Conservation (phyloP, 345 rosid species). For the Melaleuca alternifolia region DNA sequence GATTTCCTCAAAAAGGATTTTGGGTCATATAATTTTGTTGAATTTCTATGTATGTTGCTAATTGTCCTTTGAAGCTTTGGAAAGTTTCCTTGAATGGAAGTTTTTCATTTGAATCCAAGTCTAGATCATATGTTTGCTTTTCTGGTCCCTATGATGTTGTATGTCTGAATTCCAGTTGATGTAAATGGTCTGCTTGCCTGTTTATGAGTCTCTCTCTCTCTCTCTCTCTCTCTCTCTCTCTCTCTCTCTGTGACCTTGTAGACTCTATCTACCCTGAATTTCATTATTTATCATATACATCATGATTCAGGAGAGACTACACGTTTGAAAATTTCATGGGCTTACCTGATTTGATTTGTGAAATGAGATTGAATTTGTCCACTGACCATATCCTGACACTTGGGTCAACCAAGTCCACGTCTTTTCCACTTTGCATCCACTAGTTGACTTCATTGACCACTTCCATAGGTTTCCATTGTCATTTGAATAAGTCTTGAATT, state of each 20-base stretch:
- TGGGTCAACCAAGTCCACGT: background rate
- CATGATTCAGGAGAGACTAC: background rate
- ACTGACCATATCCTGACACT: background rate
- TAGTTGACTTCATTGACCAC: background rate
- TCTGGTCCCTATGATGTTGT: background rate
- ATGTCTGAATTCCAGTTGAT: conserved; percentile 3
- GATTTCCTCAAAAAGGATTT: background rate
- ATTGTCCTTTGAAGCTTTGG: background rate
- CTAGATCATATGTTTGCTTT: conserved; percentile 1
- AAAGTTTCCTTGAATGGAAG: background rate
- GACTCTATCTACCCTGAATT: background rate
- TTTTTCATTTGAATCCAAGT: background rate
- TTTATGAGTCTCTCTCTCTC: background rate
- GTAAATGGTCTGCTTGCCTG: conserved; percentile 30
- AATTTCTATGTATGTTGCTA: background rate
- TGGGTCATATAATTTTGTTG: background rate
- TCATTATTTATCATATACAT: background rate
- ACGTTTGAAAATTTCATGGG: background rate
- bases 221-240: background rate
- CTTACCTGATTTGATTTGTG: background rate
- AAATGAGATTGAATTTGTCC: background rate
- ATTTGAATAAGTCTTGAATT: background rate
- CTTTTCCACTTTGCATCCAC: background rate
- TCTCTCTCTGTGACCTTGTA: background rate
- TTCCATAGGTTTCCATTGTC: background rate